A percentile compares a stretch with the other conserved stretches of the same genome.
Conservation (phyloP, 345 rosid species). For the Mercurialis annua region DNA sequence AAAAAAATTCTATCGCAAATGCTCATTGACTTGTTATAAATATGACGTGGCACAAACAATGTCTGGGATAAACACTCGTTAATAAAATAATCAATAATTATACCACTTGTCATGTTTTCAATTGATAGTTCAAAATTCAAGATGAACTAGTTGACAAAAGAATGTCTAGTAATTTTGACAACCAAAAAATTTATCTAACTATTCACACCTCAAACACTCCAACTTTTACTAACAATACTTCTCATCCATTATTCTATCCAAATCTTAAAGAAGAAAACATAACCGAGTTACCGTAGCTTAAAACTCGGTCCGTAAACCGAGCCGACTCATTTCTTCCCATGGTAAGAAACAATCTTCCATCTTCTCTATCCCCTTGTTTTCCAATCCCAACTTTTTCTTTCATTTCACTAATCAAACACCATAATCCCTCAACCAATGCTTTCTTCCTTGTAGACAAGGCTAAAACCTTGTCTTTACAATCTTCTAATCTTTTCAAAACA, state of each 20-base stretch:
- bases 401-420: slow-evolving; percentile 47
- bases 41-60: no score
- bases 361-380: slow-evolving; percentile 12
- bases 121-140: no score
- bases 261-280: slow-evolving; percentile 47
- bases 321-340: slow-evolving; percentile 48
- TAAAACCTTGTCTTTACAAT: slow-evolving; percentile 42
- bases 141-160: no score
- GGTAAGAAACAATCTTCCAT: slow-evolving; percentile 22
- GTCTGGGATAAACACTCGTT: no score
- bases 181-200: not conserved
- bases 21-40: no score
- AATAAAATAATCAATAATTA: no score
- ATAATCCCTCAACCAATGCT: slow-evolving; percentile 43
- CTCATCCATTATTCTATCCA: slow-evolving; percentile 16
- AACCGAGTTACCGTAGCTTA: slow-evolving; percentile 24
- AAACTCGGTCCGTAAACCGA: slow-evolving; percentile 50
- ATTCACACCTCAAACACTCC: not conserved
- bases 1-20: no score
- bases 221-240: not conserved
- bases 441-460: slow-evolving; percentile 36
- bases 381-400: slow-evolving; percentile 30
- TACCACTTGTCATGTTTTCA: no score
- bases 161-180: not conserved
- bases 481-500: slow-evolving; percentile 49